Conservation (phyloP, 1,284 basidiomycete species). For the Trichosporon coremiiforme region DNA sequence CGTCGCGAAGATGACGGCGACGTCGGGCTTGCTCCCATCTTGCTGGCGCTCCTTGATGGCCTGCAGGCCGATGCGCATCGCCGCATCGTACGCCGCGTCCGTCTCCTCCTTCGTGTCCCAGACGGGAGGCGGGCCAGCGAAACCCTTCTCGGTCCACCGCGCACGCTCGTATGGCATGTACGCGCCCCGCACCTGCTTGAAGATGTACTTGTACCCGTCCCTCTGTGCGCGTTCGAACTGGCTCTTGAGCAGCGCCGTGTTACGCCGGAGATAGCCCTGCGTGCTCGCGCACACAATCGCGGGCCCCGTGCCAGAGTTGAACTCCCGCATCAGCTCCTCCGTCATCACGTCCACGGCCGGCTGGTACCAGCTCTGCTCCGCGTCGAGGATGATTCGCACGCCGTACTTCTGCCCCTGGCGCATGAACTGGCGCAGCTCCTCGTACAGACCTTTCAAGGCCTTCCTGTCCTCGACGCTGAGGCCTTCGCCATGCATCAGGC, state of each 20-base stretch:
- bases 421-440: not conserved
- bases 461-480: not conserved
- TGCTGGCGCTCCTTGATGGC: not conserved
- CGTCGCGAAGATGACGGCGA: slow-evolving; percentile 19
- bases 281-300: slow-evolving; percentile 9
- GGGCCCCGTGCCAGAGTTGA: slow-evolving; percentile 8
- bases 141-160: not conserved
- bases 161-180: slow-evolving; percentile 5
- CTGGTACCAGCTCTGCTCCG: slow-evolving; percentile 22
- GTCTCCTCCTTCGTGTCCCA: not conserved
- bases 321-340: slow-evolving; percentile 24
- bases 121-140: not conserved
- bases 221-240: slow-evolving; percentile 16
- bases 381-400: slow-evolving; percentile 21
- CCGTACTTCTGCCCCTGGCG: slow-evolving; percentile 9
- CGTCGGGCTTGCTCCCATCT: not conserved
- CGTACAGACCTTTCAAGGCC: not conserved
- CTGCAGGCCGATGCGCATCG: not conserved
- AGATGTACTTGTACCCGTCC: slow-evolving; percentile 20
- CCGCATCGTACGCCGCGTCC: not conserved
- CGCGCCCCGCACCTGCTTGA: slow-evolving; percentile 12
- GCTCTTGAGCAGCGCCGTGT: not conserved
- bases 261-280: not conserved
- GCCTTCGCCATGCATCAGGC: not conserved
- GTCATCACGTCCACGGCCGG: slow-evolving; percentile 19